A percentile compares a stretch with the other conserved stretches of the same genome.
Conservation (phyloP, 768 basidiomycete species). For the Boletus subcaerulescens region DNA sequence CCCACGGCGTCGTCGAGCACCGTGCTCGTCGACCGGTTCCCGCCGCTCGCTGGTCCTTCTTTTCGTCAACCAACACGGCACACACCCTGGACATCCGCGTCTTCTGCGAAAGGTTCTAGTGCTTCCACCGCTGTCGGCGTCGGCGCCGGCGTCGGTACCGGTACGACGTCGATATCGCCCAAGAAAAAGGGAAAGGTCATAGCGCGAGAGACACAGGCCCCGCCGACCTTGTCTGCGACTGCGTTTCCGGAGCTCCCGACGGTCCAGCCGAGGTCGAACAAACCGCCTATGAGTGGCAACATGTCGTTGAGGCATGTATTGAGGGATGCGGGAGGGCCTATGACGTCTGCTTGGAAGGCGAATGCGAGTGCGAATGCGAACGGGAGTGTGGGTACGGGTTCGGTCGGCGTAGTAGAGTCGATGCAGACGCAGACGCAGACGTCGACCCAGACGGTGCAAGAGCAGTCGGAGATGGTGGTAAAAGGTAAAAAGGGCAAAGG, state of each 20-base stretch:
- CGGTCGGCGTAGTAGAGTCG: too few relatives aligned
- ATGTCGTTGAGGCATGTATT: slow-evolving; percentile 65
- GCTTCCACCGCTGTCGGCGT: not conserved
- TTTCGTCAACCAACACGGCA: slow-evolving; percentile 36
- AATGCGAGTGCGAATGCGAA: not conserved
- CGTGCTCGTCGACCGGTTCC: slow-evolving; percentile 26
- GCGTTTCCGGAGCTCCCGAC: slow-evolving; percentile 73
- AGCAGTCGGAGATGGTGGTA: slow-evolving; percentile 11
- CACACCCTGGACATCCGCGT: slow-evolving; percentile 56
- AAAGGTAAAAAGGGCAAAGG: slow-evolving; percentile 77
- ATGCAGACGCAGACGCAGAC: not conserved
- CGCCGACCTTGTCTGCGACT: slow-evolving; percentile 46
- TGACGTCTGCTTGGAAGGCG: slow-evolving; percentile 32
- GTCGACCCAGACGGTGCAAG: not conserved
- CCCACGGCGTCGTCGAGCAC: slow-evolving; percentile 30
- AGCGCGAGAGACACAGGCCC: slow-evolving; percentile 22
- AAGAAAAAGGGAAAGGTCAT: slow-evolving; percentile 10
- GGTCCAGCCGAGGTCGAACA: slow-evolving; percentile 35
- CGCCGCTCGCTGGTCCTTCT: slow-evolving; percentile 22
- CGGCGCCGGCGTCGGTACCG: not conserved
- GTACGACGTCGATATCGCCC: not conserved
- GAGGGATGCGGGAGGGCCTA: slow-evolving; percentile 18
- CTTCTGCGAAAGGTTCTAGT: slow-evolving; percentile 4
- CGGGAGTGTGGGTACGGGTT: too few relatives aligned
- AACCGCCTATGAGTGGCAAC: slow-evolving; percentile 56